Percentiles rank a stretch among this genome's conserved stretches.
Conservation (phyloP, 768 basidiomycete species). For the Boletus barrowsii region DNA sequence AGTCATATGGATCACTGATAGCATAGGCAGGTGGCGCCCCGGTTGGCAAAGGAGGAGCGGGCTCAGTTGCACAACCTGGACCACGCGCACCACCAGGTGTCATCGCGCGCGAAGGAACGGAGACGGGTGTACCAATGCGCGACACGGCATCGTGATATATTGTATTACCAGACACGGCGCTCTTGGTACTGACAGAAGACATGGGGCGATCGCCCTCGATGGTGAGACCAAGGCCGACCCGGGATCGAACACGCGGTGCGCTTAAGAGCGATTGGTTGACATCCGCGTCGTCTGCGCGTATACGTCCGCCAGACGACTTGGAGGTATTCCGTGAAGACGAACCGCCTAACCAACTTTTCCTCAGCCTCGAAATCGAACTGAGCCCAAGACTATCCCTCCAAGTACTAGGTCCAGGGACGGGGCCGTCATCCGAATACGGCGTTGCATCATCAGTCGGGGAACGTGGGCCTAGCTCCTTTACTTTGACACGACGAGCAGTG, state of each 20-base stretch:
- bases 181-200: slow-evolving; percentile 55
- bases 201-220: slow-evolving; percentile 49
- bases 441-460: slow-evolving; percentile 21
- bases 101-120: slow-evolving; percentile 42
- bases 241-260: slow-evolving; percentile 19
- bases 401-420: slow-evolving; percentile 27
- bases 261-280: slow-evolving; percentile 39
- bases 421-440: slow-evolving; percentile 14
- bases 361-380: slow-evolving; percentile 45
- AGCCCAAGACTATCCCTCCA: slow-evolving; percentile 43
- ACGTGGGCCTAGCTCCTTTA: slow-evolving; percentile 32
- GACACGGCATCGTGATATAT: slow-evolving; percentile 64
- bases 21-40: slow-evolving; percentile 33
- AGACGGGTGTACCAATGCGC: slow-evolving; percentile 40
- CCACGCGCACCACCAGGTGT: slow-evolving; percentile 39
- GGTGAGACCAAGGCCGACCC: slow-evolving; percentile 37
- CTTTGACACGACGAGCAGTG: slow-evolving; percentile 39
- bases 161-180: slow-evolving; percentile 51
- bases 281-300: slow-evolving; percentile 45
- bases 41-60: slow-evolving; percentile 15
- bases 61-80: slow-evolving; percentile 2
- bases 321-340: slow-evolving; percentile 31
- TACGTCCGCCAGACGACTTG: slow-evolving; percentile 24
- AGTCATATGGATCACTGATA: slow-evolving; percentile 29
- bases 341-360: slow-evolving; percentile 58